Conservation (phyloP, 352 stramenopile species). For the Globisporangium iwayamae region DNA sequence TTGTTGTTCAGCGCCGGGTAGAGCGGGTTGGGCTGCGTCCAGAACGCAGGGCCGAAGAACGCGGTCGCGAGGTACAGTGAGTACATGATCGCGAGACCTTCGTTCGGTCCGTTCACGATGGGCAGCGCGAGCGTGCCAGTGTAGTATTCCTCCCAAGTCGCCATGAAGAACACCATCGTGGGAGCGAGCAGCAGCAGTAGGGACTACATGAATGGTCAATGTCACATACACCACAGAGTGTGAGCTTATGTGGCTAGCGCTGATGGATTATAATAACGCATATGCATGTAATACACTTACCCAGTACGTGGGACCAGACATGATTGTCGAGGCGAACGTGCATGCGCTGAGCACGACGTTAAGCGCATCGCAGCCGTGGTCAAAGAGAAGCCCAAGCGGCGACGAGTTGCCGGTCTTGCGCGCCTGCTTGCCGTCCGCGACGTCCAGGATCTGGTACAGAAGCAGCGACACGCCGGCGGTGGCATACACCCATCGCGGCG, state of each 20-base stretch:
- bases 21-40: conserved; percentile 55
- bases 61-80: conserved; percentile 71
- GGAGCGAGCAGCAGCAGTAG: conserved; percentile 61
- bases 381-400: conserved; percentile 78
- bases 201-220: conserved; percentile 41
- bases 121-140: conserved; percentile 94
- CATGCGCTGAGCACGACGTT: conserved; percentile 82
- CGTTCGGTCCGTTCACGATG: conserved; percentile 95
- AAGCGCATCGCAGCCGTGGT: conserved; percentile 83
- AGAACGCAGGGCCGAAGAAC: conserved; percentile 55
- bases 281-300: conserved; percentile 41
- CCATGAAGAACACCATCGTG: conserved; percentile 94
- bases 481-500: conserved; percentile 72
- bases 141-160: conserved; percentile 99
- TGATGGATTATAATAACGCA: background rate
- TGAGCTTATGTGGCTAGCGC: background rate
- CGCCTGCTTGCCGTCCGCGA: conserved; percentile 84
- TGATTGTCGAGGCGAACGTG: conserved; percentile 83
- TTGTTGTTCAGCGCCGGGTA: conserved; percentile 77
- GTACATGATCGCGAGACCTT: conserved; percentile 93
- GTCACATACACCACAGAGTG: conserved; percentile 9
- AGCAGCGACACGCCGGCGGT: conserved; percentile 59
- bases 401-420: conserved; percentile 86
- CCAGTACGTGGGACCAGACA: conserved; percentile 80
- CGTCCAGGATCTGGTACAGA: conserved; percentile 83